These are phyloP conservation scores for Candida gigantensis DNA, from an alignment of 1,139 yeast species.

Conservation along the genomic window DNA sequence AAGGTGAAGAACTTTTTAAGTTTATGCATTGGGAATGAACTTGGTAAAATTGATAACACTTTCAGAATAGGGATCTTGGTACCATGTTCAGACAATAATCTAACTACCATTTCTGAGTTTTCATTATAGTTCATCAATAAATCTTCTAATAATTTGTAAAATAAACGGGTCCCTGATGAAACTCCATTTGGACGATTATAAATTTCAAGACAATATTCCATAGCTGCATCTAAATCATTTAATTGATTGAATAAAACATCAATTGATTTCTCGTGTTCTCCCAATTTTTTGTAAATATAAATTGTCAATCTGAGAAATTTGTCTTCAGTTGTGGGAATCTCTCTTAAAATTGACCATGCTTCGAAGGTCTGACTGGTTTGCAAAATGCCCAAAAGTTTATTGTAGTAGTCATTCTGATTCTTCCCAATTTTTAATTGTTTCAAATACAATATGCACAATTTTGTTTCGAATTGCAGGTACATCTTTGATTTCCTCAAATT, in stretches of 20 bases:
- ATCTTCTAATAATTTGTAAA: slow-evolving; percentile 43
- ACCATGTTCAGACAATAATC: slow-evolving; percentile 50
- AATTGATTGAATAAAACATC: slow-evolving; percentile 62
- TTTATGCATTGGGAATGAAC: slow-evolving; percentile 44
- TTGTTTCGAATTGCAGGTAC: slow-evolving; percentile 45
- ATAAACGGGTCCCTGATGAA: slow-evolving; percentile 38
- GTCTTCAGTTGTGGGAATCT: slow-evolving; percentile 39
- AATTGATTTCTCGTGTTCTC: slow-evolving; percentile 65
- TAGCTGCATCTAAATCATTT: slow-evolving; percentile 57
- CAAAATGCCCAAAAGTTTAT: slow-evolving; percentile 40
- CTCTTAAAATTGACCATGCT: slow-evolving; percentile 45
- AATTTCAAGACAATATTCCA: slow-evolving; percentile 59
- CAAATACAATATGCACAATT: slow-evolving; percentile 59
- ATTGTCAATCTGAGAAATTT: slow-evolving; percentile 50
- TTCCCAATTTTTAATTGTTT: slow-evolving; percentile 25
- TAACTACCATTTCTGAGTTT: slow-evolving; percentile 41
- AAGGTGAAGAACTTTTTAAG: slow-evolving; percentile 47
- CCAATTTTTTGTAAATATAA: slow-evolving; percentile 58
- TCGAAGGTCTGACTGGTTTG: slow-evolving; percentile 40
- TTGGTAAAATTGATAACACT: slow-evolving; percentile 55
- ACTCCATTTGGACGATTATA: slow-evolving; percentile 37
- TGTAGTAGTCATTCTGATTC: slow-evolving; percentile 22
- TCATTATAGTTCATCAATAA: slow-evolving; percentile 33
- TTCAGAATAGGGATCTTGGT: slow-evolving; percentile 52
- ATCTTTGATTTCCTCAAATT: slow-evolving; percentile 32